These are phyloP conservation scores for Russula compacta DNA, from an alignment of 768 basidiomycete genomes.

Conservation along the genomic window DNA sequence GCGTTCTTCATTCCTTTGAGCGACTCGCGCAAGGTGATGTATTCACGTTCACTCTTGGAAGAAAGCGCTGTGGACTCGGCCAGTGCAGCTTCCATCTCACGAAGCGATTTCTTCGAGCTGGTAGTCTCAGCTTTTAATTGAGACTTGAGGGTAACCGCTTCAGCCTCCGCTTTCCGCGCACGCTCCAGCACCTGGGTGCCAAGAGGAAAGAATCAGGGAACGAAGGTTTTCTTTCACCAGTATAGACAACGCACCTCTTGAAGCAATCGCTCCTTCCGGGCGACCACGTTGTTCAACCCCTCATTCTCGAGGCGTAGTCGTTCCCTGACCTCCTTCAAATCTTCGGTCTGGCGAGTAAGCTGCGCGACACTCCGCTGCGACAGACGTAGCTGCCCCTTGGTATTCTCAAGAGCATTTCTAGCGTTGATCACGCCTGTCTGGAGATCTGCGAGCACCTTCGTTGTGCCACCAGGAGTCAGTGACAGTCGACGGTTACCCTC, in stretches of 20 bases:
- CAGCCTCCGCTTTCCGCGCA: constrained; percentile 78
- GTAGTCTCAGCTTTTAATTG: constrained; percentile 68
- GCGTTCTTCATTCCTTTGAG: constrained; percentile 62
- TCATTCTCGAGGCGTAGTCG: constrained; percentile 78
- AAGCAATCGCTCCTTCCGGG: constrained; percentile 75
- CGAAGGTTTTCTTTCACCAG: neutral
- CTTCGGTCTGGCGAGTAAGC: constrained; percentile 77
- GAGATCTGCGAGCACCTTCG: constrained; percentile 80
- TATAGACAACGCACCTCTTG: constrained; percentile 56
- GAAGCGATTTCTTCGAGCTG: constrained; percentile 62
- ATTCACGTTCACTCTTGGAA: constrained; percentile 77
- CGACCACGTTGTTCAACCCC: constrained; percentile 78
- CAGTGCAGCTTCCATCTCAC: constrained; percentile 72
- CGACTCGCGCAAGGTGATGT: constrained; percentile 67
- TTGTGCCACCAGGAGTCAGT: constrained; percentile 69
- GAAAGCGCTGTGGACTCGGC: constrained; percentile 68
- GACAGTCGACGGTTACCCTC: constrained; percentile 40
- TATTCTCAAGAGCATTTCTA: constrained; percentile 76
- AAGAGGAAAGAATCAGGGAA: neutral
- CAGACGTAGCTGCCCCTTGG: constrained; percentile 69
- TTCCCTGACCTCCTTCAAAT: constrained; percentile 81
- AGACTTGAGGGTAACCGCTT: constrained; percentile 55
- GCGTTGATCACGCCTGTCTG: constrained; percentile 78
- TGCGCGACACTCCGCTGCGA: constrained; percentile 80
- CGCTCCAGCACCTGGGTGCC: constrained; percentile 60